Conservation (phyloP, 345 rosid species). For the Populus tremula region DNA sequence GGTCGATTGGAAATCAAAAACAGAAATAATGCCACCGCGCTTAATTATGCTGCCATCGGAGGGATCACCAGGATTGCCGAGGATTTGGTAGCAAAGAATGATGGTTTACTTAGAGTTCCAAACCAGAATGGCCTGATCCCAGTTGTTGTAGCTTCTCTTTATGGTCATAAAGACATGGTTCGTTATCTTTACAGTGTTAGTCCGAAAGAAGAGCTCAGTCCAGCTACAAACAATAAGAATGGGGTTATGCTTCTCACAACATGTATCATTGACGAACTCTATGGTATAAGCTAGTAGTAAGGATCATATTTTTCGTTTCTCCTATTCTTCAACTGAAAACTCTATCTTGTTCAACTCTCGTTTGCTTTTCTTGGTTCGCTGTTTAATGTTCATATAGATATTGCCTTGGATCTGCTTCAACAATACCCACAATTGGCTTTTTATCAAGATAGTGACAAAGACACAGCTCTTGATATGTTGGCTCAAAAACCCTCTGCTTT, state of each 20-base stretch:
- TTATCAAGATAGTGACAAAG: constrained; percentile 50
- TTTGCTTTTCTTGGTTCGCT: not conserved
- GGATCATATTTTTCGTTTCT: not conserved
- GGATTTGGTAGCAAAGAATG: constrained; percentile 43
- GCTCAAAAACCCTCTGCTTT: constrained; percentile 69
- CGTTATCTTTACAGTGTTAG: constrained; percentile 51
- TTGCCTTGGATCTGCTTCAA: constrained; percentile 63
- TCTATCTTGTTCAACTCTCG: not conserved
- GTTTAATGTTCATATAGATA: constrained; percentile 29
- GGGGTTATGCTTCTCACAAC: constrained; percentile 62
- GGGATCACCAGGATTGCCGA: constrained; percentile 57
- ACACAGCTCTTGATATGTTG: constrained; percentile 54
- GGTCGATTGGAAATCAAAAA: constrained; percentile 30
- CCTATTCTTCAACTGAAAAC: not conserved
- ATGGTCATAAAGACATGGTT: constrained; percentile 60
- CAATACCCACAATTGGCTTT: constrained; percentile 43
- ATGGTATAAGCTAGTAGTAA: constrained; percentile 32
- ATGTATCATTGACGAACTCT: constrained; percentile 59
- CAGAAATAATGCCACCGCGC: constrained; percentile 52
- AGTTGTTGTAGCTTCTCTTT: constrained; percentile 59
- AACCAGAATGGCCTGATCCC: constrained; percentile 50
- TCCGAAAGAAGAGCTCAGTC: constrained; percentile 44
- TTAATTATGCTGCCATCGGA: constrained; percentile 67
- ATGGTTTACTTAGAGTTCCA: constrained; percentile 37
- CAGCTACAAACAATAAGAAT: constrained; percentile 39